phyloP scores from a whole-genome alignment of 83 land plant genomes.

The Diphasiastrum complanatum region DNA sequence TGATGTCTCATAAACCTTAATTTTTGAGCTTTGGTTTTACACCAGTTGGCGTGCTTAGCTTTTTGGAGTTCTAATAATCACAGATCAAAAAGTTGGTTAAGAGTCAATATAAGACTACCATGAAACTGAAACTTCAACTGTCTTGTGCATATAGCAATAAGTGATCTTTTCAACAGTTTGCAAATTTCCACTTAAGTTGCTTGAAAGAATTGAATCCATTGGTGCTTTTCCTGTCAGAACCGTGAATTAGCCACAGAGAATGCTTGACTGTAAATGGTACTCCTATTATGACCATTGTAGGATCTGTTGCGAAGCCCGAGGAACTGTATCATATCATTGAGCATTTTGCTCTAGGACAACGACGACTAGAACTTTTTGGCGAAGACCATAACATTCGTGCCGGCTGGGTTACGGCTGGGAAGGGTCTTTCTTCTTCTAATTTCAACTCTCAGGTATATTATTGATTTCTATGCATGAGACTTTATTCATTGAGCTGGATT shows the following conservation, averaged over 20 bases:
- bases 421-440: conserved; percentile 84
- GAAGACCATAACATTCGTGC: conserved; percentile 97
- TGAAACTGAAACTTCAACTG: no score
- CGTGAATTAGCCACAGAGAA: no score
- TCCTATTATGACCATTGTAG: conserved; percentile 27
- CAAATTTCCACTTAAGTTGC: no score
- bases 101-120: no score
- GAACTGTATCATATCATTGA: conserved; percentile 95
- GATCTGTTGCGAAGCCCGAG: conserved; percentile 90
- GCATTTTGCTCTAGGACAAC: conserved; percentile 88
- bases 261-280: not conserved
- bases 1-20: not conserved
- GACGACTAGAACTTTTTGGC: conserved; percentile 95
- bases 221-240: no score
- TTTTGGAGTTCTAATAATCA: no score
- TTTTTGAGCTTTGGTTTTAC: not conserved
- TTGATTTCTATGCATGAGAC: not conserved
- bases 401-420: conserved; percentile 96
- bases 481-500: not conserved
- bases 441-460: conserved; percentile 73
- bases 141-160: no score
- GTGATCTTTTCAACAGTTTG: no score
- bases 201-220: no score
- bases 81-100: no score
- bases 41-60: no score